Evolutionary conservation across 495 filamentous ascomycete species (phyloP), one percentile per base, ranked within the genome.

Genomic region (Neurospora tetraspora): DNA sequence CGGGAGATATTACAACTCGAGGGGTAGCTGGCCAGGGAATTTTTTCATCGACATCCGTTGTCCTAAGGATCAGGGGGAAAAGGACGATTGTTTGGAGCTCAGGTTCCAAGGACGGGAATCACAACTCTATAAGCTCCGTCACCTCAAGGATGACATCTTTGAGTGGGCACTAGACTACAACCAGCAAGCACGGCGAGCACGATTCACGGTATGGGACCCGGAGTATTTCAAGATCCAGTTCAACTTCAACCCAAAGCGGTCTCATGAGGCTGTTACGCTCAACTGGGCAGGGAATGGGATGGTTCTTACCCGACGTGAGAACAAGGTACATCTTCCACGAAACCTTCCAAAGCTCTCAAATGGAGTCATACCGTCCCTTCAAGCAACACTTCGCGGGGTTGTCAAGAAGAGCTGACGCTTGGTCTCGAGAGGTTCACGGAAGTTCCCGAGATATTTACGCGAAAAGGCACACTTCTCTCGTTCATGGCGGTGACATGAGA

Each of bases 1-100:
- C 2, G 47, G 47, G 47, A 5, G 5, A 59, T 59, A 31, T 16
- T 31, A 59, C 47, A 59, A 59, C 5, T 27, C 47, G 23, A 59
- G 31, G 10, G 11, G n/a, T 53, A 23, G 45, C n/a, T 53, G 45
- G 45, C 45, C 45, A 14, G 40, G 40, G 0, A 69, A 59, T 11
- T 72, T 74, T 39, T 72, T 70, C 68, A 71, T 76, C 12, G 73
- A 76, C 10, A 59, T 76, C 39, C 36, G 27, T 31, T 59, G 1
- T 16, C 68, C 39, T 2, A 16, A n/a, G 14, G 23, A 43, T 11
- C 18, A 16, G 27, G 12, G 3, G 4, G 1, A 59, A 14, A 59
- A 31, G 47, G 11, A 11, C 9, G 4, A 11, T 16, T 59, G 47
- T 31, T n/a, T 73, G 16, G 20, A 71, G 39, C 34, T 75, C 23